phyloP scores from a whole-genome alignment of 208 protist species.

The Wallacemonas sp. region DNA sequence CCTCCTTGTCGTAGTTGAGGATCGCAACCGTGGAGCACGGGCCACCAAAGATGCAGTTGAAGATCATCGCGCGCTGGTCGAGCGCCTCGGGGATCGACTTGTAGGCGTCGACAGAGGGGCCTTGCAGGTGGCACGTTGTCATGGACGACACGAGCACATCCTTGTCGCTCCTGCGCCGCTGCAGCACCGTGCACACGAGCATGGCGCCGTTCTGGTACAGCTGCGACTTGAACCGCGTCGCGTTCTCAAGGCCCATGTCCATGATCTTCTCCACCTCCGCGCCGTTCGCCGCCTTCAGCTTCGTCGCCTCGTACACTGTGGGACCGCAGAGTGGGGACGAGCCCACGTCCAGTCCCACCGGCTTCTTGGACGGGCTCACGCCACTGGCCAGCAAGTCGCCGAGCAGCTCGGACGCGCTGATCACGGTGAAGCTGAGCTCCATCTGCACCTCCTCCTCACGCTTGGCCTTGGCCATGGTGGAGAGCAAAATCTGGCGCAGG shows the following conservation, averaged over 20 bases:
- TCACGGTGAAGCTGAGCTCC: slow-evolving; percentile 35
- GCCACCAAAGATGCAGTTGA: slow-evolving; percentile 35
- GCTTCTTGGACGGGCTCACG: background rate
- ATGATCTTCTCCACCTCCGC: slow-evolving; percentile 28
- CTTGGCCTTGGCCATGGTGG: slow-evolving; percentile 25
- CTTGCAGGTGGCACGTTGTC: slow-evolving; percentile 27
- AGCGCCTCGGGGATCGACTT: slow-evolving; percentile 24
- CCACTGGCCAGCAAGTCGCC: slow-evolving; percentile 25
- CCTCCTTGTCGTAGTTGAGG: slow-evolving; percentile 32
- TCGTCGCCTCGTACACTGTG: slow-evolving; percentile 13
- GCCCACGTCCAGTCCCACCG: slow-evolving; percentile 28
- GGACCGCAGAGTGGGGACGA: slow-evolving; percentile 43
- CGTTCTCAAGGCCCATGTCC: slow-evolving; percentile 24
- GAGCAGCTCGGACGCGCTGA: slow-evolving; percentile 25
- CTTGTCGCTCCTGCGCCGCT: slow-evolving; percentile 33
- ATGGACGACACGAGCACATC: slow-evolving; percentile 42
- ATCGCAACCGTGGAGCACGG: slow-evolving; percentile 41
- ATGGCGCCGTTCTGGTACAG: slow-evolving; percentile 18
- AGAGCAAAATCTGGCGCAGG: slow-evolving; percentile 34
- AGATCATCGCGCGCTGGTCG: slow-evolving; percentile 19
- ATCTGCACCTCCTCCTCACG: slow-evolving; percentile 30
- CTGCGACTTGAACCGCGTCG: slow-evolving; percentile 14
- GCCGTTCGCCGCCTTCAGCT: slow-evolving; percentile 12
- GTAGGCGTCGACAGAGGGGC: slow-evolving; percentile 29
- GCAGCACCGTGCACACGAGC: slow-evolving; percentile 34